Percentiles rank a stretch among this genome's conserved stretches.
Conservation (phyloP, 495 filamentous ascomycete genomes). For the Hypoxylon lienhwacheense region DNA sequence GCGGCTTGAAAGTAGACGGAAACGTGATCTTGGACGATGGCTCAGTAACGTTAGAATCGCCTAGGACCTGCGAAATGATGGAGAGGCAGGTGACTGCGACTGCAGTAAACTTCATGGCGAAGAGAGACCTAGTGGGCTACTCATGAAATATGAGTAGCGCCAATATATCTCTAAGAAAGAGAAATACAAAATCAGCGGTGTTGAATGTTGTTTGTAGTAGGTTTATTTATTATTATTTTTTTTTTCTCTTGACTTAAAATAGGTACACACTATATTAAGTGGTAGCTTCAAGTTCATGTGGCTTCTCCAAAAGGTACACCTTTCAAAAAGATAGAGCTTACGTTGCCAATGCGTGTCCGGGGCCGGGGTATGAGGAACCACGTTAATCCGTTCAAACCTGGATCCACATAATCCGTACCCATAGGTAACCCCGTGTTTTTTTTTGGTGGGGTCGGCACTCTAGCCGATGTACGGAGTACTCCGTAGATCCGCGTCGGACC, state of each 20-base stretch:
- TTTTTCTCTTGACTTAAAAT: slow-evolving; percentile 24
- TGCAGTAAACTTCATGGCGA: slow-evolving; percentile 58
- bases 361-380: slow-evolving; percentile 26
- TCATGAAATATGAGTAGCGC: slow-evolving; percentile 44
- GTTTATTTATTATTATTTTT: no score
- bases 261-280: no score
- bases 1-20: slow-evolving; percentile 75
- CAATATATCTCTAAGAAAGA: slow-evolving; percentile 28
- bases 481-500: no score
- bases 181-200: slow-evolving; percentile 21
- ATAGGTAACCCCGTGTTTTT: slow-evolving; percentile 22
- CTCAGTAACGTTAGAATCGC: slow-evolving; percentile 41
- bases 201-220: no score
- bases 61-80: slow-evolving; percentile 45
- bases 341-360: slow-evolving; percentile 35
- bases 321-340: slow-evolving; percentile 41
- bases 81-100: slow-evolving; percentile 54
- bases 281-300: no score
- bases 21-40: slow-evolving; percentile 52
- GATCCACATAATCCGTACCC: not conserved
- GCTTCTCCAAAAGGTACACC: slow-evolving; percentile 31
- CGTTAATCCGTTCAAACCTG: slow-evolving; percentile 20
- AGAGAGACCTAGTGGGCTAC: slow-evolving; percentile 36
- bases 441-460: slow-evolving; percentile 15
- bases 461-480: slow-evolving; percentile 5